Base-by-base conservation (phyloP, 2,329 filamentous ascomycete genomes). In the Rhexocercosporidium sp. region DNA sequence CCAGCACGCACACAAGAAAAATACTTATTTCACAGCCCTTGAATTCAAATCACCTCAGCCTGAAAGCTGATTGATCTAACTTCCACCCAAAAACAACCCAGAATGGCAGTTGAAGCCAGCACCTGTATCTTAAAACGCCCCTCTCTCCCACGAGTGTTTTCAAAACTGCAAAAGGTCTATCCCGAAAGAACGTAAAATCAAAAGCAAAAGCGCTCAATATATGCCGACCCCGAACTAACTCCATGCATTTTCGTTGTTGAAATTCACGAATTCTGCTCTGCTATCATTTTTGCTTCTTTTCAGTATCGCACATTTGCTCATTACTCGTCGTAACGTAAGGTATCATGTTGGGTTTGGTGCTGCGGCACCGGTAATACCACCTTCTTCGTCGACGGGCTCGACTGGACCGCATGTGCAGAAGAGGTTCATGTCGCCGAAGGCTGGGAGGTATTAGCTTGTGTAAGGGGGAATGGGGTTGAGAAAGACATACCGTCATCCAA, bases 361-460 rank as follows among this genome's bases (percentile, higher is more conserved):
- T 11, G 69, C 62, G 39, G 64, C 66, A 22, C 72, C 71, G 14
- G 72, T 73, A 27, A 75, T 75, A 11, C 67, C 73, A 27, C 71
- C 66, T 44, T 51, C 62, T 34, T 73, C 67, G 18, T 77, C 75
- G 46, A 75, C 70, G 12, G 72, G 59, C 25, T 93, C 92, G 8
- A 97, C 92, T 0, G 94, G 93, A 46, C 92, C 91, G 79, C 94
- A 97, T 11, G 93, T 96, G 84, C 94, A 97, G 86, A 97, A 97
- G 69, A 97, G 87, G 82, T 97, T 97, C 76, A 90, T 87, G 77
- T 97, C 94, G 67, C 94, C 94, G 76, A 93, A 97, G 14, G 92
- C 92, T 95, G 73, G 37, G 22, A 22, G 22, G 63, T 53, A 39
- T 75, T 69, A 72, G 71, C 59, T 22, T 16, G 64, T 16, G 46